A percentile compares a stretch with the other conserved stretches of the same genome.
Evolutionary conservation across 345 rosid species (phyloP).

Genomic region (Raphanus sativus): DNA sequence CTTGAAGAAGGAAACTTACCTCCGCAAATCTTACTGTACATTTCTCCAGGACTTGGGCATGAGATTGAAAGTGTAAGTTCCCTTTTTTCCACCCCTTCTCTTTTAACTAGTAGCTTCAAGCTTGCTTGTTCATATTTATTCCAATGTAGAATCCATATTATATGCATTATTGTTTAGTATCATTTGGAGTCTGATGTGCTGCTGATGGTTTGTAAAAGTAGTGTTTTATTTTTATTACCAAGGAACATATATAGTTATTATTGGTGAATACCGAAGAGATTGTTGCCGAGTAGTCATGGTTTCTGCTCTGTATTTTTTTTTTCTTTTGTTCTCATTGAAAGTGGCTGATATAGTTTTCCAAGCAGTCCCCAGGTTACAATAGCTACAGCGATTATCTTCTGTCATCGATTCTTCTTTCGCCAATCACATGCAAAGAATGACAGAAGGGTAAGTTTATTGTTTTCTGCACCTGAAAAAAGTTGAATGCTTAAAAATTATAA

Average conservation of each 20-base stretch:
- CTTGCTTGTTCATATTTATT: neutral
- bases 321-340: neutral
- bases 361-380: conserved; percentile 98
- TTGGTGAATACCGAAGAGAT: neutral
- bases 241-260: neutral
- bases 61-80: conserved; percentile 91
- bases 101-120: no score
- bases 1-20: conserved; percentile 90
- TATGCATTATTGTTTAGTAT: neutral
- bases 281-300: neutral
- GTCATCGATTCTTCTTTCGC: conserved; percentile 94
- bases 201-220: conserved; percentile 3
- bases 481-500: neutral
- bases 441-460: conserved; percentile 70
- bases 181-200: neutral
- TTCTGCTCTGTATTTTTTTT: conserved; percentile 14
- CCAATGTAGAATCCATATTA: neutral
- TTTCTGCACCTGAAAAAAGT: conserved; percentile 23
- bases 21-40: conserved; percentile 96
- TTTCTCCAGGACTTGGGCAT: conserved; percentile 96
- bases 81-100: neutral
- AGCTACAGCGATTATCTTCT: conserved; percentile 96
- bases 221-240: conserved; percentile 6
- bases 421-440: conserved; percentile 97
- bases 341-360: conserved; percentile 28